Conservation (phyloP, 2,329 filamentous ascomycete species). For the Xylaria polymorpha region DNA sequence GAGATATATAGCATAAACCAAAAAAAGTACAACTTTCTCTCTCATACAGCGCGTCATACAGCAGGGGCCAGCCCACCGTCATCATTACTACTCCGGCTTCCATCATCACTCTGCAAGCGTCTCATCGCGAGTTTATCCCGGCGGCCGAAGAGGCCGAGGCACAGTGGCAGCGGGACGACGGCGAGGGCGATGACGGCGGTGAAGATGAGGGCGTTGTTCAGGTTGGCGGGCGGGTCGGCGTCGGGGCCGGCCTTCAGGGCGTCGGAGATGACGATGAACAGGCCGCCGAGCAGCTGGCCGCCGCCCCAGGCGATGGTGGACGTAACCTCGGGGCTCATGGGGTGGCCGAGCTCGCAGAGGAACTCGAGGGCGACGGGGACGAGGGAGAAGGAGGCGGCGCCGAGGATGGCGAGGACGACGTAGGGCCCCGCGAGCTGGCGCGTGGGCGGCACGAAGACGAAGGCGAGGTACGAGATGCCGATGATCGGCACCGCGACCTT, state of each 20-base stretch:
- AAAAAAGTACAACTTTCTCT: neutral
- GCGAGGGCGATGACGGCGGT: conserved; percentile 76
- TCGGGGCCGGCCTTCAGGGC: conserved; percentile 70
- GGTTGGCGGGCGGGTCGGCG: conserved; percentile 73
- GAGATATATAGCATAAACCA: neutral
- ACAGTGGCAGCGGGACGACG: conserved; percentile 74
- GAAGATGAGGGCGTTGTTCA: conserved; percentile 82
- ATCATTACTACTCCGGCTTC: neutral
- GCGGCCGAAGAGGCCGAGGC: conserved; percentile 76
- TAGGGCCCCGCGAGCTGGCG: conserved; percentile 74
- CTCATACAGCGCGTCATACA: conserved; percentile 2
- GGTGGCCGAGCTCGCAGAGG: conserved; percentile 87
- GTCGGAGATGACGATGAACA: conserved; percentile 87
- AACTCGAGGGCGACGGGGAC: conserved; percentile 89
- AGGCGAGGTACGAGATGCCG: conserved; percentile 76
- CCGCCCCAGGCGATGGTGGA: conserved; percentile 86
- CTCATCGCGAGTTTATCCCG: conserved; percentile 61
- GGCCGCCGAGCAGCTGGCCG: conserved; percentile 84
- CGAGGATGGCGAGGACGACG: conserved; percentile 78
- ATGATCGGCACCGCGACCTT: conserved; percentile 81
- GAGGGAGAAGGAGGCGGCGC: conserved; percentile 81
- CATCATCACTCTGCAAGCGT: conserved; percentile 60
- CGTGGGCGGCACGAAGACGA: conserved; percentile 81
- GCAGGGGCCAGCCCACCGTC: conserved; percentile 7
- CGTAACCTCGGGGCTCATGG: conserved; percentile 86